These are phyloP conservation scores for Bothriochloa decipiens DNA, from an alignment of 176 grass and related monocot genomes.

Conservation along the genomic window DNA sequence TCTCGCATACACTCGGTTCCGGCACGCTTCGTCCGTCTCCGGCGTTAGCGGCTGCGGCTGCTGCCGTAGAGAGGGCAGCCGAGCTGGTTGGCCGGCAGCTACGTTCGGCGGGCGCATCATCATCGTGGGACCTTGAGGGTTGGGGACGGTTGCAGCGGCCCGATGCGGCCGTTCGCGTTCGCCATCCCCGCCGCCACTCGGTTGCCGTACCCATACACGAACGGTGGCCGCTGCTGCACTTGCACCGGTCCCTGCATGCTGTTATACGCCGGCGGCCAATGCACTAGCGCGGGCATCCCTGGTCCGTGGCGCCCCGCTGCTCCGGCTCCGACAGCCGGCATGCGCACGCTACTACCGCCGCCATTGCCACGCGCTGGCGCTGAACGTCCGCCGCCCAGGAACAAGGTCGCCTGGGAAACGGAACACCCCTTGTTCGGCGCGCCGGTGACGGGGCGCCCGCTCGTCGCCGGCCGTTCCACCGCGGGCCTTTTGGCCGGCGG, in stretches of 20 bases:
- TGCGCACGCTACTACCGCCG: neutral
- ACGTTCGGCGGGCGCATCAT: neutral
- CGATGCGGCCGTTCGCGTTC: neutral
- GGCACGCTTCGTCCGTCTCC: neutral
- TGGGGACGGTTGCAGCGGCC: neutral
- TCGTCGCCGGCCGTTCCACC: neutral
- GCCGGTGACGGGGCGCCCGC: neutral
- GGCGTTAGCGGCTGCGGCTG: neutral
- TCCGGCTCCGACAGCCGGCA: neutral
- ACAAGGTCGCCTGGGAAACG: no score
- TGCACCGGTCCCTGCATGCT: neutral
- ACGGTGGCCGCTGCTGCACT: neutral
- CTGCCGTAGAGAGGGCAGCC: neutral
- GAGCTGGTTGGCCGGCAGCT: neutral
- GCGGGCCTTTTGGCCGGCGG: conserved; percentile 30
- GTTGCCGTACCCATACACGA: neutral
- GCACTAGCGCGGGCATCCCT: neutral
- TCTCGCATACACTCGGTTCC: neutral
- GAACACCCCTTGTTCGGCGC: neutral
- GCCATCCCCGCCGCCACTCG: neutral
- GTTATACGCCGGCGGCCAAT: neutral
- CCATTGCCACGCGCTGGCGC: neutral
- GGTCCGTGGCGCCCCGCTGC: neutral
- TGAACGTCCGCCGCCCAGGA: neutral
- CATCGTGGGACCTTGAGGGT: neutral